phyloP scores from a whole-genome alignment of 257 asterid species.

The Parsonsia alboflavescens region DNA sequence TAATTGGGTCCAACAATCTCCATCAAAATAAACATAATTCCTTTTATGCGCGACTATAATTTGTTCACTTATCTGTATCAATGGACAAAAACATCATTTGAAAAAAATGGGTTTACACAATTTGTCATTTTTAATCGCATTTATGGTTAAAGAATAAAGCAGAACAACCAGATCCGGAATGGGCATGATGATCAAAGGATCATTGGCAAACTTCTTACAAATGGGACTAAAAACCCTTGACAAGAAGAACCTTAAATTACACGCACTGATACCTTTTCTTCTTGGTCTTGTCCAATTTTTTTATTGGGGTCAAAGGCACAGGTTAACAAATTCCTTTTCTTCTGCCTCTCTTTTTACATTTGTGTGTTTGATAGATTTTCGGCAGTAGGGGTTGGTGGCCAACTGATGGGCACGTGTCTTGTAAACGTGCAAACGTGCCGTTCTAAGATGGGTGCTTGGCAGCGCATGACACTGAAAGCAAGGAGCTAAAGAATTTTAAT shows the following conservation, averaged over 20 bases:
- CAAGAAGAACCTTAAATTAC: slow-evolving; percentile 7
- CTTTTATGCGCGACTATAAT: background rate
- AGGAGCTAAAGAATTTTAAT: background rate
- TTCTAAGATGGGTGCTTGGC: slow-evolving; percentile 2
- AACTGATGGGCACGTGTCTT: slow-evolving; percentile 7
- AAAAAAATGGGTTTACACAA: no score
- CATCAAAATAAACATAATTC: background rate
- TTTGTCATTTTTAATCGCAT: no score
- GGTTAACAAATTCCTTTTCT: slow-evolving; percentile 17
- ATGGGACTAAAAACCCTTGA: background rate
- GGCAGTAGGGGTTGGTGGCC: slow-evolving; percentile 20
- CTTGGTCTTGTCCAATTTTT: background rate
- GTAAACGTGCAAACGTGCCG: slow-evolving; percentile 15
- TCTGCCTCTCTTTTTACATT: no score
- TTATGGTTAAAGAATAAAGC: background rate
- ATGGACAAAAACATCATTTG: background rate
- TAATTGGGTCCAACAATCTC: background rate
- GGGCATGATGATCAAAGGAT: background rate
- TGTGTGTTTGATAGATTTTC: background rate
- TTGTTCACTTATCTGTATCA: background rate
- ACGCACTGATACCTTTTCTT: slow-evolving; percentile 16
- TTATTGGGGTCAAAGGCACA: slow-evolving; percentile 13
- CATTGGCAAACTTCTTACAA: background rate
- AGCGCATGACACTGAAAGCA: slow-evolving; percentile 6
- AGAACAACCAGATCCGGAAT: background rate